Evolutionary conservation across 495 filamentous ascomycete species (phyloP).

Genomic region (Neurospora terricola): DNA sequence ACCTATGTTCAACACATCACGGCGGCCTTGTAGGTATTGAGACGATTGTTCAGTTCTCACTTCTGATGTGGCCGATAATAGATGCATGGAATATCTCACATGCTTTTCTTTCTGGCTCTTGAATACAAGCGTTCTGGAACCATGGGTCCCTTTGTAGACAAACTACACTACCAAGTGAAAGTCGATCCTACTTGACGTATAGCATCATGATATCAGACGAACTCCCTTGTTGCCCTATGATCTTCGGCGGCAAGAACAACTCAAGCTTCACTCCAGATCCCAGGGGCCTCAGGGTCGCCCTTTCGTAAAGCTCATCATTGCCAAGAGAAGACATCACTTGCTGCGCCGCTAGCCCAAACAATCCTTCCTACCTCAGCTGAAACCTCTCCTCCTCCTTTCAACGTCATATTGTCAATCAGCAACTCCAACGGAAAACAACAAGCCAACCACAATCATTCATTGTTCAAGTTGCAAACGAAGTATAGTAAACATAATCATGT

Average conservation of each 20-base stretch:
- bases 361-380: not conserved
- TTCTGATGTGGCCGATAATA: not conserved
- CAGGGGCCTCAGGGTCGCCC: not conserved
- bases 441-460: not conserved
- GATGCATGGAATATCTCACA: not conserved
- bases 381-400: not conserved
- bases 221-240: not conserved
- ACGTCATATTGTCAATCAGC: not conserved
- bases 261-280: not conserved
- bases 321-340: not conserved
- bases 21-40: not conserved
- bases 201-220: not conserved
- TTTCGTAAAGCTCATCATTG: not conserved
- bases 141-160: not conserved
- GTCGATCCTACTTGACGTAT: not conserved
- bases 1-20: not conserved
- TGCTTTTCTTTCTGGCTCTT: not conserved
- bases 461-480: not conserved
- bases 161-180: not conserved
- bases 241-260: not conserved
- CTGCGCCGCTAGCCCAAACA: not conserved
- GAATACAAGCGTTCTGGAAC: not conserved
- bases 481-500: not conserved
- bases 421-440: not conserved
- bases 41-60: not conserved